Evolutionary conservation across 768 basidiomycete genomes (phyloP).

Genomic region (Amanita fuliginea): DNA sequence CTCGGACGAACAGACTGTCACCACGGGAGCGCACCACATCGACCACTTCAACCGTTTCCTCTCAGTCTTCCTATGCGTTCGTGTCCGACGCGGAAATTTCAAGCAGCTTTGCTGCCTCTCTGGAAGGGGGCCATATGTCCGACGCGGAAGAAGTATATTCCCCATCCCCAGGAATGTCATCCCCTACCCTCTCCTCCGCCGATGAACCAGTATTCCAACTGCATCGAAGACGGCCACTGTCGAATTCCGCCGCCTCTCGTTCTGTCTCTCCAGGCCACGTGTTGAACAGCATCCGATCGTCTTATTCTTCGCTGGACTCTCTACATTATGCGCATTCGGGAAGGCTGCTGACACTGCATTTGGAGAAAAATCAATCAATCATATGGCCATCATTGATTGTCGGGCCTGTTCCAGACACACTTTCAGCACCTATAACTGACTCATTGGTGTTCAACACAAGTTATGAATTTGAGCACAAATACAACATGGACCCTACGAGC

Average conservation of each 20-base stretch:
- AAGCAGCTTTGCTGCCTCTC: constrained; percentile 74
- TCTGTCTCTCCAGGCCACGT: constrained; percentile 47
- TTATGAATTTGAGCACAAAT: constrained; percentile 47
- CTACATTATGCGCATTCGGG: constrained; percentile 46
- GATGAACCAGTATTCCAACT: constrained; percentile 34
- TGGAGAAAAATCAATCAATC: constrained; percentile 69
- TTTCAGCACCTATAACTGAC: constrained; percentile 41
- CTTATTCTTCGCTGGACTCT: constrained; percentile 71
- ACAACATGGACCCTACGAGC: constrained; percentile 84
- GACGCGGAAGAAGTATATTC: constrained; percentile 53
- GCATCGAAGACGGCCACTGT: constrained; percentile 17
- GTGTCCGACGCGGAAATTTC: constrained; percentile 81
- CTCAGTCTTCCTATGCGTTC: constrained; percentile 72
- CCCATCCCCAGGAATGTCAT: constrained; percentile 49
- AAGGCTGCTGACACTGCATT: constrained; percentile 65
- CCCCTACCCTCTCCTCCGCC: constrained; percentile 48
- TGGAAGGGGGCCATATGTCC: constrained; percentile 64
- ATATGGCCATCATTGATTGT: constrained; percentile 79
- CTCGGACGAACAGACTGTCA: constrained; percentile 40
- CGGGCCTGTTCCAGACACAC: constrained; percentile 55
- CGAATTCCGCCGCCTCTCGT: constrained; percentile 31
- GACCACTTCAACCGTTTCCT: constrained; percentile 63
- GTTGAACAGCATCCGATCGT: constrained; percentile 51
- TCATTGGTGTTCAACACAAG: constrained; percentile 42
- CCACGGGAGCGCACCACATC: constrained; percentile 67